These are phyloP conservation scores for Diversispora epigaea DNA, from an alignment of 192 early-diverging fungal species.

Conservation along the genomic window DNA sequence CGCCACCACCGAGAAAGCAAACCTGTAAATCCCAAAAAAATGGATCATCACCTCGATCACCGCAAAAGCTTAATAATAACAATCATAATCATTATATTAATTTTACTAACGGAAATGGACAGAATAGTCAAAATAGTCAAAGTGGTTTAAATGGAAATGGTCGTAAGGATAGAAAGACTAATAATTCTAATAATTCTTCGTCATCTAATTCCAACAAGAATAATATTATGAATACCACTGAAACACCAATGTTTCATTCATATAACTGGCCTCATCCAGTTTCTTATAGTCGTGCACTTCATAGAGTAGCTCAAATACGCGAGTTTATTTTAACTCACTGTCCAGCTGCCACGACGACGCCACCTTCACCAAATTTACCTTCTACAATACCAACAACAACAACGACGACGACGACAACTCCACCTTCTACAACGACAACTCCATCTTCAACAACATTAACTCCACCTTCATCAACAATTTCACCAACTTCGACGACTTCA, in stretches of 20 bases:
- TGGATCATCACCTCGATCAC: background rate
- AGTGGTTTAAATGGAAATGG: background rate
- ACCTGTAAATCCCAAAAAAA: background rate
- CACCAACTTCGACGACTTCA: no score
- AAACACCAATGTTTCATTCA: background rate
- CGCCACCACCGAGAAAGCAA: background rate
- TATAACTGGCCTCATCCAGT: background rate
- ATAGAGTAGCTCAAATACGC: background rate
- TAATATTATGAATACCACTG: background rate
- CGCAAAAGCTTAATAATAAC: background rate
- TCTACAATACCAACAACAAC: no score
- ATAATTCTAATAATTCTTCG: background rate
- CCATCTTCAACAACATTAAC: no score
- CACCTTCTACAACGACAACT: no score
- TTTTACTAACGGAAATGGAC: no score
- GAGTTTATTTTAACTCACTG: slow-evolving; percentile 11
- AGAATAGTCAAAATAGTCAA: background rate
- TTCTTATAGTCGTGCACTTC: background rate
- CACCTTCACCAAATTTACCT: no score
- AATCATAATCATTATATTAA: no score
- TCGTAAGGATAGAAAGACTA: background rate
- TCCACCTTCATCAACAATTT: no score
- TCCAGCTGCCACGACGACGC: background rate
- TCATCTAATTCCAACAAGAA: background rate
- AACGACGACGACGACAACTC: no score